Conservation (phyloP, 495 filamentous ascomycete species). For the Staphylotrichum longicolle region DNA sequence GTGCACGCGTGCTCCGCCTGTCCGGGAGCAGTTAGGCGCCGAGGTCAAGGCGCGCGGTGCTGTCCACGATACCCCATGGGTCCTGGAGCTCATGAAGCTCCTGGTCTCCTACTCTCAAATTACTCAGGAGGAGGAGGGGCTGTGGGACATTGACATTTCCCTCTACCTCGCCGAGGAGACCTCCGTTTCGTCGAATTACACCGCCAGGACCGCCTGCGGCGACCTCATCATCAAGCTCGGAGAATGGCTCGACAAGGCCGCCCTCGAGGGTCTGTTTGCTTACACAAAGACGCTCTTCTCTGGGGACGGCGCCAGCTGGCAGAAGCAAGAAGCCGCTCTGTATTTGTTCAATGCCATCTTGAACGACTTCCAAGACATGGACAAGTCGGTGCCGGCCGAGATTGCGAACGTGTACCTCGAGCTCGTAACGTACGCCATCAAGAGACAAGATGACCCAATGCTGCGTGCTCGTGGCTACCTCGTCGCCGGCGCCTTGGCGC, state of each 20-base stretch:
- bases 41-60: constrained; percentile 60
- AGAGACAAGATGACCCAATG: constrained; percentile 58
- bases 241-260: constrained; percentile 73
- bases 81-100: constrained; percentile 77
- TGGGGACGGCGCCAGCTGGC: constrained; percentile 50
- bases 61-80: constrained; percentile 64
- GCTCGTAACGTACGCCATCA: constrained; percentile 73
- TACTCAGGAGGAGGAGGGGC: constrained; percentile 82
- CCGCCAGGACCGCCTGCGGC: constrained; percentile 84
- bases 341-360: constrained; percentile 79
- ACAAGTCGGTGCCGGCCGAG: constrained; percentile 61
- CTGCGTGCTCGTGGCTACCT: constrained; percentile 82
- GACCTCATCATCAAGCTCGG: constrained; percentile 90
- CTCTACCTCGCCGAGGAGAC: constrained; percentile 94
- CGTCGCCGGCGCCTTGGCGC: constrained; percentile 68
- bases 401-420: constrained; percentile 69
- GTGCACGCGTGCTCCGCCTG: constrained; percentile 75
- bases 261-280: constrained; percentile 69
- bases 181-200: constrained; percentile 94
- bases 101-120: constrained; percentile 88
- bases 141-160: constrained; percentile 96
- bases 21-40: constrained; percentile 77
- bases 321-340: constrained; percentile 72
- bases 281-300: constrained; percentile 68
- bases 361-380: constrained; percentile 73